These are phyloP conservation scores for Leccinellum rugosiceps DNA, from an alignment of 768 basidiomycete species.

Conservation along the genomic window DNA sequence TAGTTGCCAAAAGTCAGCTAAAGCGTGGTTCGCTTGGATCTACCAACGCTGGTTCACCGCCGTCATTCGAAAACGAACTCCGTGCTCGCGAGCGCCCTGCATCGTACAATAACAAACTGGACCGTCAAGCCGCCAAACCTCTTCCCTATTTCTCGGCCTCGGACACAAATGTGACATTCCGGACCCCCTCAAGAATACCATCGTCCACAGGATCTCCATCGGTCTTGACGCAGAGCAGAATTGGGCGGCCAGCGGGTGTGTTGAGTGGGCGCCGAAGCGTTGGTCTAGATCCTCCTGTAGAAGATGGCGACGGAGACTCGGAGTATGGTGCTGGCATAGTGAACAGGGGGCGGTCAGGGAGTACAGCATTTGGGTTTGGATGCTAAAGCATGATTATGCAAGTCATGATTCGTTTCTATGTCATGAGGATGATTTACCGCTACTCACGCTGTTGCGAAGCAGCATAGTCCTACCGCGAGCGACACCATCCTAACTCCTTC, in stretches of 20 bases:
- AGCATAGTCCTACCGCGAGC: slow-evolving; percentile 13
- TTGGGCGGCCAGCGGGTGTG: slow-evolving; percentile 39
- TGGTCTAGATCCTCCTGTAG: slow-evolving; percentile 27
- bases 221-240: slow-evolving; percentile 41
- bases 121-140: slow-evolving; percentile 29
- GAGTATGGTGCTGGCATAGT: slow-evolving; percentile 18
- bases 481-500: slow-evolving; percentile 7
- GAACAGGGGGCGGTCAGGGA: slow-evolving; percentile 29
- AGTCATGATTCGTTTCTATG: slow-evolving; percentile 10
- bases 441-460: slow-evolving; percentile 12
- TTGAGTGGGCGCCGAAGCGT: slow-evolving; percentile 44
- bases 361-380: slow-evolving; percentile 21
- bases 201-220: slow-evolving; percentile 34
- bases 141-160: slow-evolving; percentile 42
- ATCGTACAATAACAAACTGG: slow-evolving; percentile 25
- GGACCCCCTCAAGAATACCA: slow-evolving; percentile 41
- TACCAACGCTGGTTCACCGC: slow-evolving; percentile 32
- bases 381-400: slow-evolving; percentile 18
- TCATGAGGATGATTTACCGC: slow-evolving; percentile 2
- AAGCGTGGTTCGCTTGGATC: slow-evolving; percentile 67
- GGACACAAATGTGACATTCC: slow-evolving; percentile 47
- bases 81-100: slow-evolving; percentile 26
- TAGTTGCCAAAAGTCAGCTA: slow-evolving; percentile 39
- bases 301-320: slow-evolving; percentile 17
- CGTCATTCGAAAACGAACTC: slow-evolving; percentile 27